Evolutionary conservation across 2,329 filamentous ascomycete species (phyloP).

Genomic region (Fusarium newnesense): DNA sequence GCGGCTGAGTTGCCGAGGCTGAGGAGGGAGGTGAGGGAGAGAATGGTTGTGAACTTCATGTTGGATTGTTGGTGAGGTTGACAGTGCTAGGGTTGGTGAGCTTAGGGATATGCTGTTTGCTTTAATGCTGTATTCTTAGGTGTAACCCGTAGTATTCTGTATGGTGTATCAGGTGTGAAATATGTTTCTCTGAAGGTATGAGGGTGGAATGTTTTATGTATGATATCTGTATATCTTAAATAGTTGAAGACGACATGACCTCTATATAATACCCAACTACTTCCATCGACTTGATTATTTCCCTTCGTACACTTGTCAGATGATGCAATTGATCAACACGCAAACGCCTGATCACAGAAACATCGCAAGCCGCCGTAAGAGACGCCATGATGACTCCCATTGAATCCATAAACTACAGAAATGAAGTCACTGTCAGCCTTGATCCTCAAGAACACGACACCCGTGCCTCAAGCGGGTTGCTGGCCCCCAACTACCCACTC

Average conservation of each 20-base stretch:
- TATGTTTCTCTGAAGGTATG: fast-evolving
- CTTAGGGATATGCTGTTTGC: fast-evolving
- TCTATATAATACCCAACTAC: fast-evolving
- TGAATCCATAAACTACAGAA: fast-evolving
- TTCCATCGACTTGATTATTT: fast-evolving
- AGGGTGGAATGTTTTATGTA: fast-evolving
- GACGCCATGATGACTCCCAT: fast-evolving
- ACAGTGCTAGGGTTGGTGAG: fast-evolving
- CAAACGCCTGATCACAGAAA: fast-evolving
- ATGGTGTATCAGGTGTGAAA: fast-evolving
- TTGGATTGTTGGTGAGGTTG: background rate
- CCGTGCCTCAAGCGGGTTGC: fast-evolving
- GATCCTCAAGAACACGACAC: background rate
- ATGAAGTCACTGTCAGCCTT: background rate
- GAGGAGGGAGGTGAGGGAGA: background rate
- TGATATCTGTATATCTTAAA: fast-evolving
- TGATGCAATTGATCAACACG: background rate
- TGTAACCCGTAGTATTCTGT: fast-evolving
- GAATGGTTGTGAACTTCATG: background rate
- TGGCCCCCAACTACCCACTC: background rate
- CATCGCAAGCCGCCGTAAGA: background rate
- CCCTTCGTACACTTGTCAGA: fast-evolving
- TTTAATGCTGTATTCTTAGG: fast-evolving
- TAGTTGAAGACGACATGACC: background rate
- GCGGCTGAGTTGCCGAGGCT: background rate